Evolutionary conservation across 345 rosid species (phyloP), one percentile per base, ranked within the genome.

Genomic region (Garcia nutans): DNA sequence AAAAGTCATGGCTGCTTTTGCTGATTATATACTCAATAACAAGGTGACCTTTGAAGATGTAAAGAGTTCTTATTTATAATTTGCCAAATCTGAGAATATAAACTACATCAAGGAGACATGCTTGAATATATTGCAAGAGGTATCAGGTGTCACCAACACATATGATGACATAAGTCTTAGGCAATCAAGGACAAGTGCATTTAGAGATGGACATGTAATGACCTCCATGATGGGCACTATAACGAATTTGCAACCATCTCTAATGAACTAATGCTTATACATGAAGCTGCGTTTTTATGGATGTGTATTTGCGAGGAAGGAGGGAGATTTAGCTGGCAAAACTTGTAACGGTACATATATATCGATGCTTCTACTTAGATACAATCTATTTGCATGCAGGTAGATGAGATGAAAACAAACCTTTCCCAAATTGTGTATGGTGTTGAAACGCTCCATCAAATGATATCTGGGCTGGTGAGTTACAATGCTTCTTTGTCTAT

Each of bases 391-490:
- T 81, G 63, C 45, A 77, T 75, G 83, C 88, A 90, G 97, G 97
- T 92, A 52, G 84, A 80, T 65, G 90, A 86, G 19, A 82, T 92
- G 93, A 89, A 78, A 70, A 84, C 92, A 62, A 90, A 84, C 78
- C 89, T 94, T 82, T 89, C 96, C 47, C 88, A 86, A 79, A 93
- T 94, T 74, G 97, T 97, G 28, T 90, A 80, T 71, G 91, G 90
- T 80, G 87, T 90, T 66, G 91, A 89, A 69, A 74, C 76, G 54
- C 83, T 94, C 80, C 84, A 85, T 63, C 85, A 88, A 81, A 88
- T 94, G 93, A 87, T 94, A 59, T 82, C 91, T 16, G 97, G 93
- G 62, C 67, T 94, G 86, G 99, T 91, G 75, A 94, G 97, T 80
- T 74, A 68, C 70, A 55, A 65, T 76, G 69, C 65, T 73, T 65